These are phyloP conservation scores for Citrus australasica DNA, from an alignment of 345 rosid genomes.

Conservation along the genomic window DNA sequence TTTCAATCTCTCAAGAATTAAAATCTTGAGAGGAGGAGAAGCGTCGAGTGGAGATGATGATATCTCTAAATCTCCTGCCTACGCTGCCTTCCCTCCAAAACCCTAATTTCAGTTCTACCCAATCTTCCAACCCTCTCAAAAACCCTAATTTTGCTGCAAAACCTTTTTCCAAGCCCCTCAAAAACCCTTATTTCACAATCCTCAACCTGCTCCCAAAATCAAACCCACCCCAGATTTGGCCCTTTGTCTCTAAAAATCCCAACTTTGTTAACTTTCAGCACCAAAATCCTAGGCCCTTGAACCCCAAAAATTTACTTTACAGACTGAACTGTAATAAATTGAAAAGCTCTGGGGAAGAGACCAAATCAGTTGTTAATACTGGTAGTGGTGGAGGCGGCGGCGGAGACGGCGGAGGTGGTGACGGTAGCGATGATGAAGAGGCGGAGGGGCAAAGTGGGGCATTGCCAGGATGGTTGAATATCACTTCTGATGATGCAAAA, in stretches of 20 bases:
- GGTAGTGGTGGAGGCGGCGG: conserved; percentile 26
- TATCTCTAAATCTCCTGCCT: conserved; percentile 34
- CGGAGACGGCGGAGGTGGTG: conserved; percentile 40
- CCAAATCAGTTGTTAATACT: conserved; percentile 35
- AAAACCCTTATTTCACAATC: conserved; percentile 18
- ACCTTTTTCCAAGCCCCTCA: not conserved
- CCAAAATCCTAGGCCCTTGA: conserved; percentile 6
- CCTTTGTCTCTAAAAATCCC: conserved; percentile 1
- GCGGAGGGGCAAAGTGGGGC: conserved; percentile 43
- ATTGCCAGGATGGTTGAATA: conserved; percentile 74
- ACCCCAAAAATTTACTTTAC: conserved; percentile 17
- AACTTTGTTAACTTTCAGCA: not conserved
- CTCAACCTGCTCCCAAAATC: conserved; percentile 6
- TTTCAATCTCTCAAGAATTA: not conserved
- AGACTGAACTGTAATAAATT: conserved; percentile 24
- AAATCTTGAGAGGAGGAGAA: not conserved
- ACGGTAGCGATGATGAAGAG: conserved; percentile 48
- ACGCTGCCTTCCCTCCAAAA: conserved; percentile 19
- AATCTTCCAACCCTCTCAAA: not conserved
- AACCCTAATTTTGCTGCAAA: conserved; percentile 12
- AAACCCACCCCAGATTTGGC: conserved; percentile 1
- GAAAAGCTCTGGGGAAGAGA: conserved; percentile 52
- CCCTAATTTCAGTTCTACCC: conserved; percentile 22
- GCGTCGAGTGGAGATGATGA: conserved; percentile 20
- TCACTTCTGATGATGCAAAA: conserved; percentile 74